Base-by-base conservation (phyloP, 1,284 basidiomycete species). In the Psilocybe mexicana region DNA sequence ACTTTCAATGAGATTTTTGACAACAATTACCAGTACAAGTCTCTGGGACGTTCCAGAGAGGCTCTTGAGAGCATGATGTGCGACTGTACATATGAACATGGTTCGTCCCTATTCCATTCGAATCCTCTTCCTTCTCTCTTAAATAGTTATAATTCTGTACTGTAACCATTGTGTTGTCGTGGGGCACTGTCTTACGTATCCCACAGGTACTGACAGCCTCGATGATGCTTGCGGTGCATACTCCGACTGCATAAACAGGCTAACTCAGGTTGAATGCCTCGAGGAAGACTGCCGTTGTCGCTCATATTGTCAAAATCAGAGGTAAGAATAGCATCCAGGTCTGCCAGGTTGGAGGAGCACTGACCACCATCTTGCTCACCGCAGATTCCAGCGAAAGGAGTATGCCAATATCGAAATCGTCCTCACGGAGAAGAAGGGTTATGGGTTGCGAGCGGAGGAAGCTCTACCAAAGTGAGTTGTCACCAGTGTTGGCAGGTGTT, bases 231-330 rank as follows among this genome's bases (percentile, higher is more conserved):
- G 96, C 74, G 93, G 94, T n/a, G 84, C 87, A 52, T 80, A 86
- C 60, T 93, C 93, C 24, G 92, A 95, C 73, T 99, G 97, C 74
- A 98, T 99, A 79, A 99, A 99, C 73, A 85, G 95, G 58, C 85
- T 98, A 58, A 97, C 97, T 26, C 96, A 98, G 75, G 94, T 99
- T 26, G 96, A 99, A 74, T 99, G 96, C 76, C 73, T 96, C 24
- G 78, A 86, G 14, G 89, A 85, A 49, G 94, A 97, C 65, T 99
- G 96, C 76, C 84, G 88, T 42, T 96, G 94, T 76, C 80, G 87
- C 46, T 71, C 77, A 8, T 82, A 89, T 67, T 99, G 96, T 72
- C 88, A 87, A 71, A 99, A 99, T 71, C 96, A 98, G 77, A 84
- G 94, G 95, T 95, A 67, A 65, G 84, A 28, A 57, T 35, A 18